Evolutionary conservation across 2,329 filamentous ascomycete genomes (phyloP).

Genomic region (Ceratocystis cacaofunesta): DNA sequence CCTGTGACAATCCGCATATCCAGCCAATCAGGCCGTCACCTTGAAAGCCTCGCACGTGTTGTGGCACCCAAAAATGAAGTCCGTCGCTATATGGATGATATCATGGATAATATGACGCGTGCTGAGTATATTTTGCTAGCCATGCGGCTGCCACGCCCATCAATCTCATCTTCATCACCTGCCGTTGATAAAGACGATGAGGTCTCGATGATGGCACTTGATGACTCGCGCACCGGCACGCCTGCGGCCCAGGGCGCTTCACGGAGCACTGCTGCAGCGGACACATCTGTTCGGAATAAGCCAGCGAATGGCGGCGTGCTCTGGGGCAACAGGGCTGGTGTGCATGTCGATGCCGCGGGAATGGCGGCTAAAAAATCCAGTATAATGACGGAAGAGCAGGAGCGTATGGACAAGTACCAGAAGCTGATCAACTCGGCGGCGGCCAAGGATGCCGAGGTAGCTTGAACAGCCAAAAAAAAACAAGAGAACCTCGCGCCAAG

Average conservation of each 20-base stretch:
- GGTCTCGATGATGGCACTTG: constrained; percentile 23
- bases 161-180: constrained; percentile 15
- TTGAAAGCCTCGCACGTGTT: constrained; percentile 46
- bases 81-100: constrained; percentile 50
- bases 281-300: constrained; percentile 19
- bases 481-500: too few relatives aligned
- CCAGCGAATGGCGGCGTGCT: constrained; percentile 23
- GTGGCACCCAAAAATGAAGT: constrained; percentile 51
- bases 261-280: constrained; percentile 18
- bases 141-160: constrained; percentile 43
- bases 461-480: background rate
- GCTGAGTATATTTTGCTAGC: constrained; percentile 53
- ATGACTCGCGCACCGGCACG: constrained; percentile 23
- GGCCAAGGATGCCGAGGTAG: constrained; percentile 23
- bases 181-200: constrained; percentile 23
- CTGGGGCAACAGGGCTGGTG: constrained; percentile 22
- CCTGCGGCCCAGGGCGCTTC: constrained; percentile 23
- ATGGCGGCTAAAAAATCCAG: background rate
- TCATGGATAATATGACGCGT: constrained; percentile 54
- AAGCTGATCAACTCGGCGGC: constrained; percentile 27
- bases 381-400: constrained; percentile 22
- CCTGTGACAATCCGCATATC: constrained; percentile 52
- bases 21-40: constrained; percentile 37
- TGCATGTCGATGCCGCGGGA: constrained; percentile 8
- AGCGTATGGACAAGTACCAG: constrained; percentile 26